Conservation (phyloP, 257 asterid species). For the Primulina huaijiensis region DNA sequence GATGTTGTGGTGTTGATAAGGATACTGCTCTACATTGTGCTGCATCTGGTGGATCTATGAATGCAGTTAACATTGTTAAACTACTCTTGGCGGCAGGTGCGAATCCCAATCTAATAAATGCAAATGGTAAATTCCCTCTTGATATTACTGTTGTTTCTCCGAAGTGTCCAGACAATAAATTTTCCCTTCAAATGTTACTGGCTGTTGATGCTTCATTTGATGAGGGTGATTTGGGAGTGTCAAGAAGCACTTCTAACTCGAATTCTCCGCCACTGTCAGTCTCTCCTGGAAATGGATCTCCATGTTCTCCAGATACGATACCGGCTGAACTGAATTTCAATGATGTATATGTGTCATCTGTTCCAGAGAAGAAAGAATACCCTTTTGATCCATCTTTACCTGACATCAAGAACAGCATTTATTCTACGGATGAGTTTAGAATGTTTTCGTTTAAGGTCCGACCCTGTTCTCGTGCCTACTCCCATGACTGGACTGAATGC, state of each 20-base stretch:
- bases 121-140: slow-evolving; percentile 56
- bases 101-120: slow-evolving; percentile 51
- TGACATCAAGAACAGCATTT: slow-evolving; percentile 76
- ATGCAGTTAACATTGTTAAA: slow-evolving; percentile 44
- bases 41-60: slow-evolving; percentile 64
- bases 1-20: slow-evolving; percentile 49
- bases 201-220: slow-evolving; percentile 31
- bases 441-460: slow-evolving; percentile 84
- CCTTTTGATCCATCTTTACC: slow-evolving; percentile 80
- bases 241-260: slow-evolving; percentile 26
- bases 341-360: slow-evolving; percentile 27
- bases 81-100: slow-evolving; percentile 70
- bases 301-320: slow-evolving; percentile 34
- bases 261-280: slow-evolving; percentile 50
- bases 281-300: slow-evolving; percentile 40
- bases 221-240: slow-evolving; percentile 36
- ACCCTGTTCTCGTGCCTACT: slow-evolving; percentile 84
- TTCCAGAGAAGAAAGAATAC: slow-evolving; percentile 65
- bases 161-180: slow-evolving; percentile 34
- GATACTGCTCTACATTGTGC: slow-evolving; percentile 83
- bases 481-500: slow-evolving; percentile 97
- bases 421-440: slow-evolving; percentile 78
- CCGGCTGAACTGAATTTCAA: slow-evolving; percentile 33
- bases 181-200: slow-evolving; percentile 56
- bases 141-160: slow-evolving; percentile 54